Evolutionary conservation across 2,329 filamentous ascomycete species (phyloP).

Genomic region (Elsinoe batatas): DNA sequence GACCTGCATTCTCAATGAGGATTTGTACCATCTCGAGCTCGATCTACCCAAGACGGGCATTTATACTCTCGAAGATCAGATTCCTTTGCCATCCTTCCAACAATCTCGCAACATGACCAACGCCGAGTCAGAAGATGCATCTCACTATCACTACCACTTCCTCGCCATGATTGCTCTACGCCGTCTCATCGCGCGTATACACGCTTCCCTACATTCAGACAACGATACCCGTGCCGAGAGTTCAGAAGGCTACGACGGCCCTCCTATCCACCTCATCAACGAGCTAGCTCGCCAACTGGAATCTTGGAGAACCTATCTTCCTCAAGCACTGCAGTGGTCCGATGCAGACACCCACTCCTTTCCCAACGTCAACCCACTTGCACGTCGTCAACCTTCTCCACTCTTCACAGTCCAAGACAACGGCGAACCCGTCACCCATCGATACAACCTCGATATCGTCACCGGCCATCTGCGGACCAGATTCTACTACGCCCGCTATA

Average conservation of each 20-base stretch:
- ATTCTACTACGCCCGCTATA: constrained; percentile 50
- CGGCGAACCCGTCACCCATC: constrained; percentile 36
- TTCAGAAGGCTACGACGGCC: constrained; percentile 29
- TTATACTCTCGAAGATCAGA: constrained; percentile 42
- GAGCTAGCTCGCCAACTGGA: constrained; percentile 46
- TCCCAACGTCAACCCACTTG: constrained; percentile 22
- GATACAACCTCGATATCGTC: constrained; percentile 47
- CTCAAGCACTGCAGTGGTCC: constrained; percentile 47
- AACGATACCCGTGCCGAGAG: constrained; percentile 22
- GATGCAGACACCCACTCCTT: constrained; percentile 42
- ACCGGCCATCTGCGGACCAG: constrained; percentile 48
- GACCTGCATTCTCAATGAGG: constrained; percentile 48
- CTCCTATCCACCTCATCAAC: constrained; percentile 36
- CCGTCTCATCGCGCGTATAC: constrained; percentile 44
- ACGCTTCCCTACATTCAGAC: constrained; percentile 37
- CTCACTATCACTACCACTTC: constrained; percentile 47
- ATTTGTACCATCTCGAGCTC: constrained; percentile 48
- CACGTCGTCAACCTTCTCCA: constrained; percentile 22
- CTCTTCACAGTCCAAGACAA: constrained; percentile 43
- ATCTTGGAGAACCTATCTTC: constrained; percentile 49
- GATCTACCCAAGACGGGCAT: constrained; percentile 49
- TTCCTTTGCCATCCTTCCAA: constrained; percentile 46
- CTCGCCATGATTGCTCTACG: constrained; percentile 50
- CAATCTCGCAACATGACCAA: constrained; percentile 33
- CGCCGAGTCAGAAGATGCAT: constrained; percentile 40